phyloP scores from a whole-genome alignment of 805 yeast species.

The Zygosaccharomyces pseudorouxii region DNA sequence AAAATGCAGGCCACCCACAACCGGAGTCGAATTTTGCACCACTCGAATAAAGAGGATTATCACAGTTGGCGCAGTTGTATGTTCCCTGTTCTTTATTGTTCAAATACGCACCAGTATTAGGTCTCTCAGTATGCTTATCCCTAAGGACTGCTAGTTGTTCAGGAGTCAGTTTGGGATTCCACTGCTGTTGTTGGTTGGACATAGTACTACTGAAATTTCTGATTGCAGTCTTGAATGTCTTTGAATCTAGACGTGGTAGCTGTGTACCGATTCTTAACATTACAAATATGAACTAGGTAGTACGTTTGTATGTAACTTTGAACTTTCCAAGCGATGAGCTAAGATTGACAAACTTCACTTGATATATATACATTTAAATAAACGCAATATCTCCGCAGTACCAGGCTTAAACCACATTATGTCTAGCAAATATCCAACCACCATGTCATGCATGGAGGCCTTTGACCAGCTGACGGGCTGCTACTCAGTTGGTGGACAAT shows the following conservation, averaged over 20 bases:
- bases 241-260: neutral
- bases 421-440: conserved; percentile 34
- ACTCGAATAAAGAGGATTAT: conserved; percentile 71
- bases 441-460: conserved; percentile 76
- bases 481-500: conserved; percentile 87
- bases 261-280: neutral
- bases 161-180: conserved; percentile 76
- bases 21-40: conserved; percentile 80
- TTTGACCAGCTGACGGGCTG: conserved; percentile 84
- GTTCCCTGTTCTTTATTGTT: conserved; percentile 46
- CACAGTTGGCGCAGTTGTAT: conserved; percentile 85
- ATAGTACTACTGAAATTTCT: neutral
- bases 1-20: conserved; percentile 99
- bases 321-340: conserved; percentile 2
- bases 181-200: conserved; percentile 28
- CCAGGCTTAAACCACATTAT: conserved; percentile 3
- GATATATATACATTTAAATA: neutral
- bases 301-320: neutral
- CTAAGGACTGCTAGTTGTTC: conserved; percentile 76
- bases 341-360: neutral
- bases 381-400: neutral
- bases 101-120: conserved; percentile 40
- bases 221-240: neutral
- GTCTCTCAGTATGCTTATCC: conserved; percentile 48
- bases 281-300: neutral